A percentile compares a stretch with the other conserved stretches of the same genome.
Conservation (phyloP, 2,329 filamentous ascomycete species). For the Paecilomyces sp. region DNA sequence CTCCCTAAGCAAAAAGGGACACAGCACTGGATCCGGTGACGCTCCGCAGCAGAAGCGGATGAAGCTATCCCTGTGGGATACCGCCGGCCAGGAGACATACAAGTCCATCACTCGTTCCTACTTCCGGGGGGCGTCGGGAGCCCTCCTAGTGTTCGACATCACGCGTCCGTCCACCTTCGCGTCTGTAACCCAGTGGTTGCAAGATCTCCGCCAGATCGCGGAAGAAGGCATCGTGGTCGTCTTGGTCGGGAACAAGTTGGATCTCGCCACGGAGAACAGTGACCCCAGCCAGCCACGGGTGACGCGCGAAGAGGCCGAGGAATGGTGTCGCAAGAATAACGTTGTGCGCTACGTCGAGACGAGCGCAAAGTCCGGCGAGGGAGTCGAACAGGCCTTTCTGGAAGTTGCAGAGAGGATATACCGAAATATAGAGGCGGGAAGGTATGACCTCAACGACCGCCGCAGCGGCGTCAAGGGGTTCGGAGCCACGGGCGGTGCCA, state of each 20-base stretch:
- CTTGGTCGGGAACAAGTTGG: slow-evolving; percentile 90
- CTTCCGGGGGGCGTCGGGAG: slow-evolving; percentile 73
- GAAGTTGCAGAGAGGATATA: slow-evolving; percentile 94
- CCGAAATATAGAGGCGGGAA: slow-evolving; percentile 90
- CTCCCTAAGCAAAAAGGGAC: slow-evolving; percentile 5
- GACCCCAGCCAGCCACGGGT: slow-evolving; percentile 61
- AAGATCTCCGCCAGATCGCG: slow-evolving; percentile 88
- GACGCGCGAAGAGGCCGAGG: slow-evolving; percentile 72
- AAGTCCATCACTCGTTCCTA: slow-evolving; percentile 93
- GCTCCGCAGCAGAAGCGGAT: slow-evolving; percentile 61
- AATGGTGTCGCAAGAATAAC: slow-evolving; percentile 79
- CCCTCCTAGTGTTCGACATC: slow-evolving; percentile 91
- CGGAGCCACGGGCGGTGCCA: slow-evolving; percentile 32
- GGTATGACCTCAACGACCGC: slow-evolving; percentile 89
- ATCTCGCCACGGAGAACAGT: slow-evolving; percentile 55
- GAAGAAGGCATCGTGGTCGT: slow-evolving; percentile 94
- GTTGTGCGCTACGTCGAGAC: slow-evolving; percentile 95
- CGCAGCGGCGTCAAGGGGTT: slow-evolving; percentile 78
- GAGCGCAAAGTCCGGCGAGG: slow-evolving; percentile 88
- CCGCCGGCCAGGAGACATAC: slow-evolving; percentile 94
- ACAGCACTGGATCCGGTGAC: slow-evolving; percentile 17
- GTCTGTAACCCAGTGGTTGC: slow-evolving; percentile 86
- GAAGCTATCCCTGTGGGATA: slow-evolving; percentile 94
- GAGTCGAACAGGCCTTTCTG: slow-evolving; percentile 87
- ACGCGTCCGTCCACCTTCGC: slow-evolving; percentile 76